Evolutionary conservation across 345 rosid genomes (phyloP), one percentile per base, ranked within the genome.

Genomic region (Salix exigua): DNA sequence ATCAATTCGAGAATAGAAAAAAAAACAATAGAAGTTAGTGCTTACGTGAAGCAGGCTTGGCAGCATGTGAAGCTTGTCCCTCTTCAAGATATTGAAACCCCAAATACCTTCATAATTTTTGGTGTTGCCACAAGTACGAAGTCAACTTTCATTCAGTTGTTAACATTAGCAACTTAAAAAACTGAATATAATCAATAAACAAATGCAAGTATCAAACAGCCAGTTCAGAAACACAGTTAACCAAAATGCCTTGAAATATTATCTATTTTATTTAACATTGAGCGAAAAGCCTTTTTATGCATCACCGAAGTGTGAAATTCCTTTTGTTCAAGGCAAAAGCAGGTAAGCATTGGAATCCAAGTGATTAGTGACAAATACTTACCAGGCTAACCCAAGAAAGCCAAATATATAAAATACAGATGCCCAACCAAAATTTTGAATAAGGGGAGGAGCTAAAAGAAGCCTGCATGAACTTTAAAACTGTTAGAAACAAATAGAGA

Each of bases 401-500:
- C 96, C 91, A 82, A 95, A 95, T 71, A 89, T 60, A 85, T 88
- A 92, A 86, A 94, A 94, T 63, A 94, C 93, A 55, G 94, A 90
- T 89, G 88, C 97, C 99, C 99, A 95, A 68, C 97, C 93, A 79
- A 87, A 83, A 75, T 74, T 89, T 73, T 95, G 90, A 83, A 95
- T 95, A 31, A 95, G 85, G 6, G 97, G 90, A 77, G 99, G 96
- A 77, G 99, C 97, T 82, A 95, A 83, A 75, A 95, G 94, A 87
- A 91, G 96, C 91, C 97, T 93, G 97, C 83, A 86, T 70, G 37
- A 84, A 28, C 21, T 63, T 76, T 75, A 38, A 50, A 21, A 62
- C 68, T 6, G 64, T 85, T 61, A 85, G 86, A 66, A 53, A 74
- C 12, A 19, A 63, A 44, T 25, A 71, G 23, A n/a, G 23, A 72